Percentiles rank a stretch among this genome's conserved stretches.
These are phyloP conservation scores for Lotmaria passim DNA, from an alignment of 208 protist genomes.

Conservation along the genomic window DNA sequence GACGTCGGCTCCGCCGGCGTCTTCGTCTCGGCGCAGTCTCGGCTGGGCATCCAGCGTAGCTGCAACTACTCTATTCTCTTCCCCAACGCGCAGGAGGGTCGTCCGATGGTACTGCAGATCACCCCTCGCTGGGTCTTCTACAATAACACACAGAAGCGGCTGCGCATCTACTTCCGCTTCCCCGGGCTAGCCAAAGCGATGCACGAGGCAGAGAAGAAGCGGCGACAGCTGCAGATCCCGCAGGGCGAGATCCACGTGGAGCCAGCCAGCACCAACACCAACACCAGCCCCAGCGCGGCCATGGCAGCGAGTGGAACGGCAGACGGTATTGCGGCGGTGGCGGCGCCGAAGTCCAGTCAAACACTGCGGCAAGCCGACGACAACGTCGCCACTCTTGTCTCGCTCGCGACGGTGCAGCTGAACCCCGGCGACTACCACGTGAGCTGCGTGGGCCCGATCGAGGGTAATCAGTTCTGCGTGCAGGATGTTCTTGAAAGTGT, in stretches of 20 bases:
- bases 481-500: conserved; percentile 67
- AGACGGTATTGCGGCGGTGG: not conserved
- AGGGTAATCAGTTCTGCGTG: conserved; percentile 64
- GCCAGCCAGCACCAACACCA: not conserved
- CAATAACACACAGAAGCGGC: conserved; percentile 68
- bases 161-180: conserved; percentile 66
- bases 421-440: conserved; percentile 77
- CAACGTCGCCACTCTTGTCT: conserved; percentile 41
- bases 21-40: conserved; percentile 45
- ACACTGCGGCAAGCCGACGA: conserved; percentile 21
- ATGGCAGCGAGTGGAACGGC: not conserved
- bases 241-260: no score
- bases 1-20: conserved; percentile 73
- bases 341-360: not conserved
- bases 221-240: conserved; percentile 21
- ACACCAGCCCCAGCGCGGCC: not conserved
- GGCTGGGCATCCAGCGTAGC: conserved; percentile 58
- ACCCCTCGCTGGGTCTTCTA: conserved; percentile 81
- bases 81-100: conserved; percentile 67
- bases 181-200: conserved; percentile 36
- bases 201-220: conserved; percentile 30
- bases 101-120: conserved; percentile 67
- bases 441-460: conserved; percentile 74
- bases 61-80: conserved; percentile 85
- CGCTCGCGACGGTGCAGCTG: conserved; percentile 51